Evolutionary conservation across 2,329 filamentous ascomycete species (phyloP), one percentile per base, ranked within the genome.

Genomic region (Microdochium trichocladiopsis): DNA sequence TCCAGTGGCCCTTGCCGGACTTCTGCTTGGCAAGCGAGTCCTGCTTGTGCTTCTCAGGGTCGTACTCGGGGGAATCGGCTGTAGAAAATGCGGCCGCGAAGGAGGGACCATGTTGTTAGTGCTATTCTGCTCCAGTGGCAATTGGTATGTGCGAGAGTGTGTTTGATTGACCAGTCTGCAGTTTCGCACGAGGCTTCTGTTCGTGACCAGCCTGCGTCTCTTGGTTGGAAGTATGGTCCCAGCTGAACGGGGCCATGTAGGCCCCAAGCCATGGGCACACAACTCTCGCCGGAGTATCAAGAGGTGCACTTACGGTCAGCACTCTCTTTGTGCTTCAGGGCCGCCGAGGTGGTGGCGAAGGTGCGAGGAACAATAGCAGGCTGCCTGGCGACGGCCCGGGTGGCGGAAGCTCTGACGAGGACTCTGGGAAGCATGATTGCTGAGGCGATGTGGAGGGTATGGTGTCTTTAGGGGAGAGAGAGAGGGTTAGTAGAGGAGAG

Each of bases 1-100:
- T 87, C 89, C 90, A 94, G 65, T 90, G 78, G 51, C 77, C 85
- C 66, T 82, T 78, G 55, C 88, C 88, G 37, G 78, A 70, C 67
- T 86, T 82, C 55, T 89, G 79, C 74, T 92, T 91, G 57, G 76
- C 54, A 45, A 86, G 70, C 23, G 75, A 74, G 62, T 85, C 80
- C 52, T 78, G 67, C 71, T 86, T 84, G 71, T 84, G 81, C 63
- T 72, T 78, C 55, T 84, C 63, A 2, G 62, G 60, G 53, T 65
- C 78, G 60, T 72, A 69, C 57, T 76, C 70, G 14, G 47, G 14
- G 8, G 47, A 48, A 23, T 28, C 21, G 23, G 47, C 47, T 48
- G 47, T 22, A 10, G 22, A 22, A 11, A 18, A 9, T n/a, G 9
- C 37, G 18, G 16, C n/a, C n/a, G n/a, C n/a, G n/a, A n/a, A n/a